Evolutionary conservation across 2,329 filamentous ascomycete genomes (phyloP), one percentile per base, ranked within the genome.

Genomic region (Nigrograna mackinnonii): DNA sequence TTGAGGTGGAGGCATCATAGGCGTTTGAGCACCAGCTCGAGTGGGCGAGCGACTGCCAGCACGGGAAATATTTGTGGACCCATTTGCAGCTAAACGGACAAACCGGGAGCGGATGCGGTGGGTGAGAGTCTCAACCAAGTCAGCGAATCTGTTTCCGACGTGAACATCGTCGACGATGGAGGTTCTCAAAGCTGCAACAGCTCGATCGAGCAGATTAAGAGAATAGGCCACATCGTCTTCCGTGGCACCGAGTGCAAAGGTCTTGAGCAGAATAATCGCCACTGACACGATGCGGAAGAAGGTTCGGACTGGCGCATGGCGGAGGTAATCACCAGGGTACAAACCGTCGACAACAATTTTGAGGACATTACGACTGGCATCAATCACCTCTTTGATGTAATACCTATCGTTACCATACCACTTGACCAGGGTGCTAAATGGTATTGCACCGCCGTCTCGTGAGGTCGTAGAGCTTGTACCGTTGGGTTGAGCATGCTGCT

Each of bases 231-330:
- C 86, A 52, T 94, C 88, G 41, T 84, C 84, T 55, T 89, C 86
- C 1, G 86, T 85, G 2, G 88, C 88, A 14, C 89, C 89, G 1
- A 94, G 77, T 1, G 88, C 87, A 66, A 94, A 92, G 0, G 89
- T 92, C 71, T 86, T 94, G 37, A 94, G 79, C 14, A 94, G 68
- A 59, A 94, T 91, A 81, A 92, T 91, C 49, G 87, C 87, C 4
- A 89, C 88, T 44, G 85, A 89, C 51, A 92, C 89, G 62, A 94
- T 92, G 43, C 89, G 83, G 71, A 94, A 91, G 65, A 92, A 92
- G 0, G 89, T 92, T 35, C 89, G 79, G 4, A 94, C 89, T 0
- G 89, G 89, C 0, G 87, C 87, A 60, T 92, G 89, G 61, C 89
- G 89, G 33, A 94, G 82, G 55, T 88, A 91, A 28, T 85, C 86